These are phyloP conservation scores for Ganoderma lingzhi DNA, from an alignment of 1,284 basidiomycete species.

Conservation along the genomic window DNA sequence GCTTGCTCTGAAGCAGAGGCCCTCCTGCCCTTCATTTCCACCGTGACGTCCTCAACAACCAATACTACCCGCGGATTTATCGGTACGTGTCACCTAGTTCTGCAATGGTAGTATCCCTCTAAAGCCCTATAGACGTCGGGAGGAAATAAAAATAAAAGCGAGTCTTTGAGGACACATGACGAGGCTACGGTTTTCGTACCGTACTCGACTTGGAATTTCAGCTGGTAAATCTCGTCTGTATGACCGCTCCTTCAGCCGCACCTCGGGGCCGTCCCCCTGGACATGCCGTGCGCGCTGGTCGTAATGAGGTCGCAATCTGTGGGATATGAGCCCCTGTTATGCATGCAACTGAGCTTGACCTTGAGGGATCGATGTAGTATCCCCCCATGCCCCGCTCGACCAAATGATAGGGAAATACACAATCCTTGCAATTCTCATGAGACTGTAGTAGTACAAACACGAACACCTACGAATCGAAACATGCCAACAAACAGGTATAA, in stretches of 20 bases:
- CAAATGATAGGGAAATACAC: neutral
- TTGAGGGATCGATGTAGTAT: no score
- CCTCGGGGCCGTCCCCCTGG: no score
- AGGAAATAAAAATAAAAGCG: neutral
- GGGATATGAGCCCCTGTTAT: no score
- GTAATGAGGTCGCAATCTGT: no score
- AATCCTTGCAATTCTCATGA: conserved; percentile 4
- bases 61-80: neutral
- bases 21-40: no score
- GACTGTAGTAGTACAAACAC: conserved; percentile 8
- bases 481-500: conserved; percentile 2
- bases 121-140: neutral
- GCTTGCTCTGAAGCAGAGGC: no score
- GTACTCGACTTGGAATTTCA: neutral
- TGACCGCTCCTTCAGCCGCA: no score
- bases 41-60: neutral
- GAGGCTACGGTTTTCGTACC: neutral
- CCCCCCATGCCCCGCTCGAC: no score
- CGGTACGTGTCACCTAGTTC: neutral
- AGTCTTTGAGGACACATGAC: neutral
- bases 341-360: no score
- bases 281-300: no score
- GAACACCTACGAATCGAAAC: neutral
- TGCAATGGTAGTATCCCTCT: neutral
- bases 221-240: neutral